Evolutionary conservation across 164 flowering plant genomes (phyloP), one percentile per base, ranked within the genome.

Genomic region (Annona squamosa): DNA sequence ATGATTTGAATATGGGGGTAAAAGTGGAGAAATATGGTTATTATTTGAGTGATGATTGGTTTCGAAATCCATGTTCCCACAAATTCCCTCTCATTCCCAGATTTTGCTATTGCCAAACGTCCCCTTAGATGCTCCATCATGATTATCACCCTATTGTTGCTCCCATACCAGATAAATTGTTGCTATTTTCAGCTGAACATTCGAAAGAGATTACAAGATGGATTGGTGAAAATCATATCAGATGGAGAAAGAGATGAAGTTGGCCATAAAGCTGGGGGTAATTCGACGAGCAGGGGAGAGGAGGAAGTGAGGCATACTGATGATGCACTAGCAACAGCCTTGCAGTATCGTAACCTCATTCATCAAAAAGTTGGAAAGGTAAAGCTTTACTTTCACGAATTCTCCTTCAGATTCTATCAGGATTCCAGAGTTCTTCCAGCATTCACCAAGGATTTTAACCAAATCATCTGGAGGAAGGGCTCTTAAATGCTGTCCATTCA

Each of bases 401-500:
- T 70, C 75, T 69, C 97, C 99, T 68, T 85, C 89, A 74, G 97
- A 87, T 59, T 85, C 87, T 59, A 71, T 82, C 57, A 95, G 86
- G 74, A 93, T 77, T 47, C 95, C 97, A 18, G 85, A 69, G 72
- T 82, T 85, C 79, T 86, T 89, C 98, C 99, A 95, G 59, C 71
- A 89, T 37, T 88, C 88, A 76, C 94, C 97, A 79, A 94, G 77
- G 52, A 87, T 81, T 74, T 85, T 85, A 71, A 75, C 77, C 73
- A 91, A 79, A 69, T 90, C 84, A 68, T 88, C 89, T 62, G 88
- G 69, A 46, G 97, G 92, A 79, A 91, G 86, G 43, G 89, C 83
- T 83, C 85, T 90, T 73, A 95, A 80, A 80, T 91, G 87, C 72
- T 90, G 95, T 65, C 99, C 97, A 85, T 95, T 95, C 97, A 95